These are phyloP conservation scores for Aciculoconidium aculeatum DNA, from an alignment of 805 yeast genomes.

Conservation along the genomic window DNA sequence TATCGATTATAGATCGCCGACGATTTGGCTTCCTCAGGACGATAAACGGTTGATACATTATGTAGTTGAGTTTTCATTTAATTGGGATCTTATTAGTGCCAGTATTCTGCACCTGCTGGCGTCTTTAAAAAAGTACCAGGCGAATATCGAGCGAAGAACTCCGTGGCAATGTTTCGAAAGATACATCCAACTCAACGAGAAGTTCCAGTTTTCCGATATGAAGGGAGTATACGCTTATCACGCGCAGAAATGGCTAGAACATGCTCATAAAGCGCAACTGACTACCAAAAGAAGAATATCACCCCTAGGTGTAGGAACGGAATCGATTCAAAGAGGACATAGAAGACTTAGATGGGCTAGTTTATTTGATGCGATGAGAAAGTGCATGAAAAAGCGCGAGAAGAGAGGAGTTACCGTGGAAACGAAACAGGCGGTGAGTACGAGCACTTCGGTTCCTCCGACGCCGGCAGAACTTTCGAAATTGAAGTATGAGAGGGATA, in stretches of 20 bases:
- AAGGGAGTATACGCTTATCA: slow-evolving; percentile 77
- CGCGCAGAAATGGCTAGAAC: slow-evolving; percentile 90
- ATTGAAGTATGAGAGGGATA: slow-evolving; percentile 81
- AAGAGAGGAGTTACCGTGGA: too few relatives aligned
- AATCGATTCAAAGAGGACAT: slow-evolving; percentile 91
- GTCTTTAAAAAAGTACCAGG: slow-evolving; percentile 54
- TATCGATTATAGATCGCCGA: slow-evolving; percentile 79
- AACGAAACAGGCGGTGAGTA: slow-evolving; percentile 4
- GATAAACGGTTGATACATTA: slow-evolving; percentile 74
- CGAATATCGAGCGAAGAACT: slow-evolving; percentile 90
- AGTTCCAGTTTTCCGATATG: slow-evolving; percentile 80
- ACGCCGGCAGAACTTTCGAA: slow-evolving; percentile 82
- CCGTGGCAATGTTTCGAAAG: slow-evolving; percentile 99
- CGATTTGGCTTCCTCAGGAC: slow-evolving; percentile 95
- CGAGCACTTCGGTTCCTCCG: slow-evolving; percentile 17
- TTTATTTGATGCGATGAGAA: slow-evolving; percentile 92
- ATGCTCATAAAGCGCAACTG: slow-evolving; percentile 83
- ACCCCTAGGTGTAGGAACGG: slow-evolving; percentile 90
- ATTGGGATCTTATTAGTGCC: slow-evolving; percentile 89
- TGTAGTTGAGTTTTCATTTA: slow-evolving; percentile 81
- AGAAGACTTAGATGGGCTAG: slow-evolving; percentile 90
- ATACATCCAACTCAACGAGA: slow-evolving; percentile 86
- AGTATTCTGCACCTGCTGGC: slow-evolving; percentile 65
- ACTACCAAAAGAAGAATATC: slow-evolving; percentile 83
- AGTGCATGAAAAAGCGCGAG: slow-evolving; percentile 85